These are phyloP conservation scores for Eucalyptus sideroxylon DNA, from an alignment of 345 rosid species.

Conservation along the genomic window DNA sequence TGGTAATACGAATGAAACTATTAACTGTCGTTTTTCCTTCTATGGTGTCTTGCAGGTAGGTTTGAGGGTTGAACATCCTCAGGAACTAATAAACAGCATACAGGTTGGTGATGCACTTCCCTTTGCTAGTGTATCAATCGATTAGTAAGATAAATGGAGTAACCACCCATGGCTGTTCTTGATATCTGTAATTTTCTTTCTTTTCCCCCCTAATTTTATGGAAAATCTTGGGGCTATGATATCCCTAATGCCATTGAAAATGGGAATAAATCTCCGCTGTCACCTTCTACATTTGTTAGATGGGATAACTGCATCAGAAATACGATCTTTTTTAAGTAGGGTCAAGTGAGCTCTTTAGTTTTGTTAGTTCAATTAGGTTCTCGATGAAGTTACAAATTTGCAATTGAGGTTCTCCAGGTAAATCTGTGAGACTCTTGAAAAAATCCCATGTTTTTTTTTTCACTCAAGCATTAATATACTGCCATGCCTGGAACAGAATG, in stretches of 20 bases:
- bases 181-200: background rate
- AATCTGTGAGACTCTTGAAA: background rate
- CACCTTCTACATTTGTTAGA: background rate
- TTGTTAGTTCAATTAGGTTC: background rate
- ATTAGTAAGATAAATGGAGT: background rate
- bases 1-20: background rate
- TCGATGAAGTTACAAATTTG: background rate
- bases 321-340: background rate
- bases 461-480: background rate
- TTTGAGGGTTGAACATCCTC: constrained; percentile 95
- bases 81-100: constrained; percentile 76
- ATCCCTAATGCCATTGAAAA: background rate
- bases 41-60: constrained; percentile 52
- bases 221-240: background rate
- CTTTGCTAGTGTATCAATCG: background rate
- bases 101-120: constrained; percentile 30
- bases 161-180: background rate
- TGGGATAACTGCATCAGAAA: background rate
- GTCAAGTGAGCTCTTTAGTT: background rate
- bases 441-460: background rate
- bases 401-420: background rate
- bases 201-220: background rate
- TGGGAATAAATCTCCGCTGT: background rate
- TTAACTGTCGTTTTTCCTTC: background rate
- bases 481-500: background rate